Conservation (phyloP, 345 rosid species). For the Eutrema japonicum region DNA sequence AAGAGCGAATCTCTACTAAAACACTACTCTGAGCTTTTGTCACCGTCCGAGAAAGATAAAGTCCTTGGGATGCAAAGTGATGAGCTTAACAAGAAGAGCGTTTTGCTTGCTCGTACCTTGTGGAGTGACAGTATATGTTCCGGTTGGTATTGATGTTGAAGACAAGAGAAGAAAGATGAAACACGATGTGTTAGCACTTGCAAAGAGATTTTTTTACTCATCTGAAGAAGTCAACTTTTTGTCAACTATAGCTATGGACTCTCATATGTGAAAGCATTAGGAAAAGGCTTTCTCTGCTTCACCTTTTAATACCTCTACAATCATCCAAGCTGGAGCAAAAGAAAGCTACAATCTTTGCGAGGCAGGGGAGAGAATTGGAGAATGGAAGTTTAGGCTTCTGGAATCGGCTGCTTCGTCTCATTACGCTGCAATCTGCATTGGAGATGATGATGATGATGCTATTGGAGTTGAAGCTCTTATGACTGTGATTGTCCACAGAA, state of each 20-base stretch:
- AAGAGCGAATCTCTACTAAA: conserved; percentile 57
- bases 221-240: conserved; percentile 56
- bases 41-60: conserved; percentile 67
- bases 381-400: conserved; percentile 31
- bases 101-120: conserved; percentile 70
- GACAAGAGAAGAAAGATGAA: conserved; percentile 59
- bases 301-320: conserved; percentile 71
- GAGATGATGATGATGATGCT: conserved; percentile 5
- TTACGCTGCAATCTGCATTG: conserved; percentile 16
- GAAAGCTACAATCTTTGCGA: conserved; percentile 33
- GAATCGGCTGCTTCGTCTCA: conserved; percentile 8
- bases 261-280: conserved; percentile 76
- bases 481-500: conserved; percentile 57
- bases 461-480: conserved; percentile 36
- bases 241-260: conserved; percentile 67
- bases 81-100: conserved; percentile 56
- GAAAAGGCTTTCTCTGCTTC: conserved; percentile 70
- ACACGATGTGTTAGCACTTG: conserved; percentile 53
- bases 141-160: conserved; percentile 75
- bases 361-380: conserved; percentile 28
- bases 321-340: conserved; percentile 34
- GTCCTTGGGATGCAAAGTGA: conserved; percentile 53
- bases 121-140: conserved; percentile 60
- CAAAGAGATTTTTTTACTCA: conserved; percentile 61
- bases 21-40: conserved; percentile 59